Conservation (phyloP, 257 asterid genomes). For the Henckelia pumila region DNA sequence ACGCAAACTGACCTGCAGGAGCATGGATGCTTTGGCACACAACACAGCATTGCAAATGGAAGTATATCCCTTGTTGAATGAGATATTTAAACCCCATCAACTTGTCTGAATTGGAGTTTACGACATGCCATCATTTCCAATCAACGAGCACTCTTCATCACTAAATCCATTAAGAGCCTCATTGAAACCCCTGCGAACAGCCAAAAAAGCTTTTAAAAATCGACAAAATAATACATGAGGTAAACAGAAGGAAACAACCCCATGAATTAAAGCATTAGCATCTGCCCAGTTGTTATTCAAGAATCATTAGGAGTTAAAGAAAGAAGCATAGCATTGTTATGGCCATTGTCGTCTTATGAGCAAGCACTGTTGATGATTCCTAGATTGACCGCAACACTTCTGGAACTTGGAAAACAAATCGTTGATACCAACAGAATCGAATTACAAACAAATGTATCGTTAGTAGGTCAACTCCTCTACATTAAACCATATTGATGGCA, state of each 20-base stretch:
- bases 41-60: constrained; percentile 62
- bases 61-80: constrained; percentile 63
- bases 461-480: not conserved
- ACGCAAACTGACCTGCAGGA: constrained; percentile 56
- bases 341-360: constrained; percentile 79
- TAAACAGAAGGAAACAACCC: constrained; percentile 1
- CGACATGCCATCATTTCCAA: constrained; percentile 68
- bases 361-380: constrained; percentile 73
- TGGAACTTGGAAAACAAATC: constrained; percentile 52
- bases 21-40: constrained; percentile 94
- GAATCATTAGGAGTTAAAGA: not conserved
- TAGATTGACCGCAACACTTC: constrained; percentile 89
- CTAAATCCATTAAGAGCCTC: constrained; percentile 81
- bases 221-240: not conserved
- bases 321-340: constrained; percentile 35
- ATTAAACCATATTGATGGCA: not conserved
- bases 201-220: constrained; percentile 1
- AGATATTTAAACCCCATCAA: constrained; percentile 65
- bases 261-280: constrained; percentile 6
- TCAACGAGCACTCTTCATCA: constrained; percentile 82
- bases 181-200: constrained; percentile 65
- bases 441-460: constrained; percentile 1
- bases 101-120: constrained; percentile 78
- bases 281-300: not conserved
- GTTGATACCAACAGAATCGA: not conserved